phyloP scores from a whole-genome alignment of 1,284 basidiomycete genomes.

The Trametes pubescens region DNA sequence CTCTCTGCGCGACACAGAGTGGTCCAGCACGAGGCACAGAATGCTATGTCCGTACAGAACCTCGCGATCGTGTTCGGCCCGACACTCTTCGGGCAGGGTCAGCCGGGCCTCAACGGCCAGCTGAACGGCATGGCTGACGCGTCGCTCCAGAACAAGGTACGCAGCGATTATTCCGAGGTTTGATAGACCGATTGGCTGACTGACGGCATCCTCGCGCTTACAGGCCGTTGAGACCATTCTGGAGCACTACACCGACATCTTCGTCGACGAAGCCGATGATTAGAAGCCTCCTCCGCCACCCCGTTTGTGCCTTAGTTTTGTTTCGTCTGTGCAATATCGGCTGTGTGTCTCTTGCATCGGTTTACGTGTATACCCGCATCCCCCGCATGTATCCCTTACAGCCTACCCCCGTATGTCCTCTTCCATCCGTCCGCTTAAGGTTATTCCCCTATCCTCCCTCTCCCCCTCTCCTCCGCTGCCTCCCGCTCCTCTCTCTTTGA shows the following conservation, averaged over 20 bases:
- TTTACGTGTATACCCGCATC: conserved; percentile 34
- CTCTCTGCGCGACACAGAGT: conserved; percentile 61
- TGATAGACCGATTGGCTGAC: neutral
- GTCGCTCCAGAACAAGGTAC: conserved; percentile 70
- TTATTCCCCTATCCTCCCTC: neutral
- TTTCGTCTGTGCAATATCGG: conserved; percentile 1
- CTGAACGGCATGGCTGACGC: conserved; percentile 62
- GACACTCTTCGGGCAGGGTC: conserved; percentile 80
- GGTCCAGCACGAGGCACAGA: conserved; percentile 75
- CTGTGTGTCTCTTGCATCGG: conserved; percentile 21
- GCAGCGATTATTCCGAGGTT: conserved; percentile 31
- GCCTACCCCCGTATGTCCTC: conserved; percentile 17
- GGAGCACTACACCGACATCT: conserved; percentile 87
- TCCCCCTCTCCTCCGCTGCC: neutral
- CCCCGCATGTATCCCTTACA: conserved; percentile 38
- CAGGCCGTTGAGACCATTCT: conserved; percentile 90
- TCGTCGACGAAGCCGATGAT: conserved; percentile 71
- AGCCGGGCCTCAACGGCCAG: conserved; percentile 42
- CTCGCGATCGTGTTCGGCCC: conserved; percentile 98
- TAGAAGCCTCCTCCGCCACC: conserved; percentile 1
- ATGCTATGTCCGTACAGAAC: conserved; percentile 95
- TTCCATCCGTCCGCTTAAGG: neutral
- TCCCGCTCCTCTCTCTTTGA: neutral
- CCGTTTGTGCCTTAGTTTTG: neutral
- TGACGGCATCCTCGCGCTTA: neutral